These are phyloP conservation scores for Hymenoscyphus fraxineus DNA, from an alignment of 2,329 filamentous ascomycete genomes.

Conservation along the genomic window DNA sequence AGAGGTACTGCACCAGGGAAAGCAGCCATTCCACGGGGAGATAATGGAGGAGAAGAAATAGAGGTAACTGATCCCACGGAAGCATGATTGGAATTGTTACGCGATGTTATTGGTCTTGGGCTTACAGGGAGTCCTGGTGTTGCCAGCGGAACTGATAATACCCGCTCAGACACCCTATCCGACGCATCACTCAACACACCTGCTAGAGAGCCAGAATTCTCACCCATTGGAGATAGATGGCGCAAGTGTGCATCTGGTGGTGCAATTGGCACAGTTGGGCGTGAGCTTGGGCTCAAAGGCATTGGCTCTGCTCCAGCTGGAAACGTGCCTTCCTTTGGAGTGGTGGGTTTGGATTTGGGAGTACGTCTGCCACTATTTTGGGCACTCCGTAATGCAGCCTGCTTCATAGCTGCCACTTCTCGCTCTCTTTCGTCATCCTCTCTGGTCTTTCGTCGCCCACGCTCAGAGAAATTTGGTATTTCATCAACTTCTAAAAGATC, in stretches of 20 bases:
- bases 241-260: conserved; percentile 33
- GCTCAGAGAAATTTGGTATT: conserved; percentile 49
- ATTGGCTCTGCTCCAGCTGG: conserved; percentile 31
- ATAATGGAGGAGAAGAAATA: conserved; percentile 60
- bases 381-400: conserved; percentile 62
- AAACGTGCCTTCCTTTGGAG: conserved; percentile 41
- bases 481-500: conserved; percentile 69
- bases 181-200: conserved; percentile 43
- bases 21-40: conserved; percentile 49
- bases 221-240: conserved; percentile 35
- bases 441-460: conserved; percentile 77
- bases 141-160: conserved; percentile 44
- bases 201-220: conserved; percentile 48
- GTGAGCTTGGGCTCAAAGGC: conserved; percentile 42
- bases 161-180: conserved; percentile 27
- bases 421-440: conserved; percentile 82
- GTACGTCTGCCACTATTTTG: conserved; percentile 53
- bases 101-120: conserved; percentile 55
- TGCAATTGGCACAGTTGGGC: conserved; percentile 33
- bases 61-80: conserved; percentile 38
- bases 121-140: conserved; percentile 60
- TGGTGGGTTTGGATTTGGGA: conserved; percentile 40
- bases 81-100: conserved; percentile 41
- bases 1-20: conserved; percentile 52
- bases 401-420: conserved; percentile 62